Conservation (phyloP, 306 rosid genomes). For the Ceratonia siliqua region DNA sequence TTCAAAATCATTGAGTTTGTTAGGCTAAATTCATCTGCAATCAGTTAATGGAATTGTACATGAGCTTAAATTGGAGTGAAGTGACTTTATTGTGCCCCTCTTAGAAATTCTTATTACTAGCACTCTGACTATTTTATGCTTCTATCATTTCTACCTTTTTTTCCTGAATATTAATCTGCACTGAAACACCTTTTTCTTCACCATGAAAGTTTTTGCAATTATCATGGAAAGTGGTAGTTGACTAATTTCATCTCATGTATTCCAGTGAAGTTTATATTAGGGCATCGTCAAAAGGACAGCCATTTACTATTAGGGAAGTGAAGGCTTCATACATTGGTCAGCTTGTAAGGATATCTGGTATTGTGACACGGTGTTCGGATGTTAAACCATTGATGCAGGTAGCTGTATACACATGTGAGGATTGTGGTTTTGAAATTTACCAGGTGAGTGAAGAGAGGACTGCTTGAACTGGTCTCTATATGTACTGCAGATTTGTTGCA, state of each 20-base stretch:
- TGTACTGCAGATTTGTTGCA: neutral
- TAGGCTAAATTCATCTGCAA: neutral
- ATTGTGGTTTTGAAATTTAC: constrained; percentile 97
- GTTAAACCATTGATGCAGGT: constrained; percentile 98
- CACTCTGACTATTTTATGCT: neutral
- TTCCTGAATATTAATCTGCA: neutral
- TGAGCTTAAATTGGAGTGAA: neutral
- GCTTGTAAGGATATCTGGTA: constrained; percentile 92
- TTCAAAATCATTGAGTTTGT: too few species aligned
- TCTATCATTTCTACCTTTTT: neutral
- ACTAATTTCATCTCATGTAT: constrained; percentile 19
- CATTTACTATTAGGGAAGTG: constrained; percentile 95
- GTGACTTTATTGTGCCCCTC: neutral
- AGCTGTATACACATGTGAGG: constrained; percentile 97
- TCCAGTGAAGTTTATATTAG: constrained; percentile 90
- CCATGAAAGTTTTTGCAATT: neutral
- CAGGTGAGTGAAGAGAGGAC: constrained; percentile 60
- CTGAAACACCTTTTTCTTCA: neutral
- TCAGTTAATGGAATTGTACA: neutral
- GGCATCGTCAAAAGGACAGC: constrained; percentile 85
- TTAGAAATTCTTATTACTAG: neutral
- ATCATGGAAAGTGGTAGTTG: neutral
- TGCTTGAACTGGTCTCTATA: constrained; percentile 7
- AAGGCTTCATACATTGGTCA: constrained; percentile 94
- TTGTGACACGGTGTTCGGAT: constrained; percentile 92